phyloP scores from a whole-genome alignment of 2,329 filamentous ascomycete species.

The Exserohilum rostratum region DNA sequence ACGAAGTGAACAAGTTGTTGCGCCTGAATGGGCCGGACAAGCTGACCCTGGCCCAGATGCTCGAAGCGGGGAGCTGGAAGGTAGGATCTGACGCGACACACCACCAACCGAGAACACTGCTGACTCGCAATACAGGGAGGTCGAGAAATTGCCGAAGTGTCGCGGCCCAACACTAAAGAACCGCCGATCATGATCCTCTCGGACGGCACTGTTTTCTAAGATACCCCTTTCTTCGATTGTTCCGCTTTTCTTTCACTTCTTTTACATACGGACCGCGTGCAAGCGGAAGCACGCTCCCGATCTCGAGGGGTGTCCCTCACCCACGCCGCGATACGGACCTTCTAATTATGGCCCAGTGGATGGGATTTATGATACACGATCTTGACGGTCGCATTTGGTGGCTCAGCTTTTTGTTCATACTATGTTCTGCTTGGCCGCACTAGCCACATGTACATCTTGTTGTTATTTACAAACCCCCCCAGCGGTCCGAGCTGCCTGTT shows the following conservation, averaged over 20 bases:
- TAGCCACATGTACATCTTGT: conserved; percentile 7
- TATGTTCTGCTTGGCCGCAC: conserved; percentile 18
- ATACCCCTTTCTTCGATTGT: conserved; percentile 48
- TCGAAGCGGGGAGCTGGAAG: conserved; percentile 98
- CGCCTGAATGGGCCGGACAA: conserved; percentile 71
- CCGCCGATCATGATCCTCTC: conserved; percentile 95
- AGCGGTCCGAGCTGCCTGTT: conserved; percentile 3
- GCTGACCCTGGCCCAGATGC: conserved; percentile 81
- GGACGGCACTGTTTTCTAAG: conserved; percentile 92
- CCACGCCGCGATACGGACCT: conserved; percentile 15
- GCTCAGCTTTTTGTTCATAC: conserved; percentile 29
- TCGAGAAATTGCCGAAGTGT: conserved; percentile 93
- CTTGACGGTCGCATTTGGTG: conserved; percentile 33
- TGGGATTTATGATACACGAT: conserved; percentile 33
- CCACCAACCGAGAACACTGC: not conserved
- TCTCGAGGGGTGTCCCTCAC: conserved; percentile 9
- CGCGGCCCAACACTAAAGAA: conserved; percentile 93
- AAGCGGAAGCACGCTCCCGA: conserved; percentile 24
- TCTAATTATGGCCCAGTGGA: conserved; percentile 24
- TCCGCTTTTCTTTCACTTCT: conserved; percentile 33
- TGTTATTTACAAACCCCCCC: not conserved
- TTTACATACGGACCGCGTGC: conserved; percentile 20
- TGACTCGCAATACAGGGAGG: conserved; percentile 67
- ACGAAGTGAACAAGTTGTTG: conserved; percentile 71
- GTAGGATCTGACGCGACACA: conserved; percentile 57